These are phyloP conservation scores for Boletus barrowsii DNA, from an alignment of 768 basidiomycete genomes.

Conservation along the genomic window DNA sequence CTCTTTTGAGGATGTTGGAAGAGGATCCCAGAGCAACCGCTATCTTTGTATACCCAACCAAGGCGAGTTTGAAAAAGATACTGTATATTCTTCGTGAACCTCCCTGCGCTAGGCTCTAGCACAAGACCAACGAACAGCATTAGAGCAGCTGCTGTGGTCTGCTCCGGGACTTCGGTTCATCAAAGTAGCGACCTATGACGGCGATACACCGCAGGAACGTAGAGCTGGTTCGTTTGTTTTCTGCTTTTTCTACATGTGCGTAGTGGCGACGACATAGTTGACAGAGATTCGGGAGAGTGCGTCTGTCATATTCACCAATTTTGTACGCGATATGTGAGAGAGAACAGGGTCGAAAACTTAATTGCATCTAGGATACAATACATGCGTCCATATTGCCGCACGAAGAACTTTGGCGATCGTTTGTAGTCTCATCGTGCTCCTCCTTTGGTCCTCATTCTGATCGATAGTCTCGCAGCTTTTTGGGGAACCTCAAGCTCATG, in stretches of 20 bases:
- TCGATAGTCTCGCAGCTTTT: conserved; percentile 46
- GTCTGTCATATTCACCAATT: conserved; percentile 87
- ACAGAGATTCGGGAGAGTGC: conserved; percentile 68
- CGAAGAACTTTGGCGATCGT: conserved; percentile 82
- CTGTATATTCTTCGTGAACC: background rate
- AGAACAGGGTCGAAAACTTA: background rate
- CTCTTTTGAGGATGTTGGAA: conserved; percentile 64
- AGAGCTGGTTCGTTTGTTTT: conserved; percentile 47
- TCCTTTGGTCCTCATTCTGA: background rate
- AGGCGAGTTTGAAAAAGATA: conserved; percentile 40
- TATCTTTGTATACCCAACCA: conserved; percentile 87
- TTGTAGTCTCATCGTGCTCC: conserved; percentile 1
- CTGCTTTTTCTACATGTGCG: background rate
- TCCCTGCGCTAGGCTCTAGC: conserved; percentile 65
- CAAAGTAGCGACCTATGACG: conserved; percentile 78
- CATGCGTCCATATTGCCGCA: conserved; percentile 83
- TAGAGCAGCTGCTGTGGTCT: conserved; percentile 61
- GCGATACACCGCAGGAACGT: conserved; percentile 74
- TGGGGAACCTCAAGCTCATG: conserved; percentile 72
- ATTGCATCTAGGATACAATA: conserved; percentile 63
- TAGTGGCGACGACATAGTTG: background rate
- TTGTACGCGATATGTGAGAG: conserved; percentile 44
- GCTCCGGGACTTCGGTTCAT: conserved; percentile 63
- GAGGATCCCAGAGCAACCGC: conserved; percentile 60
- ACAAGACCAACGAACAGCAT: conserved; percentile 75